Evolutionary conservation across 306 rosid genomes (phyloP), one percentile per base, ranked within the genome.

Genomic region (Cajanus cajan): DNA sequence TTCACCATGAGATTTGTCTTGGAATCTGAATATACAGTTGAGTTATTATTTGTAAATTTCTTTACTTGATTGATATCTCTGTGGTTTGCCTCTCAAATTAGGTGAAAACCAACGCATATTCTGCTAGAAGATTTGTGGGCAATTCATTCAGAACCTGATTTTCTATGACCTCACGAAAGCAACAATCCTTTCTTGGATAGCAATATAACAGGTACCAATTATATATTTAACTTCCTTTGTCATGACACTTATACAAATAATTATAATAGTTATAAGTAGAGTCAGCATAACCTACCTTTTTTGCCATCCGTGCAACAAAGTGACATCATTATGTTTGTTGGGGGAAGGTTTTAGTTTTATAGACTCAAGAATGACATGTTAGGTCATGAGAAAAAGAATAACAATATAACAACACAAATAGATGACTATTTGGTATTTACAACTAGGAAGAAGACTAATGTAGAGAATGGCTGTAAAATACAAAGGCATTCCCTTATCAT

Each of bases 41-140:
- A 43, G 68, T 36, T 67, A 16, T 61, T 39, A 15, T 31, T 61
- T 19, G 15, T 51, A 21, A 34, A 36, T 45, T 15, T 62, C 19
- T 4, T 2, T 61, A 28, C 59, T n/a, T n/a, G n/a, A n/a, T 66
- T 31, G 50, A 77, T 39, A 39, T 81, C 69, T 63, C 47, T 43
- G 57, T 62, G 36, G 13, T 50, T 34, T 76, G 39, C 70, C 24
- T 64, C 31, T 68, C 43, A 45, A 74, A 65, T 77, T n/a, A 95
- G 98, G 98, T 91, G 43, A 95, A 90, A 92, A 89, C 91, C 65
- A 91, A 94, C 0, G 98, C 98, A 62, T n/a, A n/a, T n/a, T n/a
- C n/a, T n/a, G 83, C 98, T 97, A 68, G 96, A 91, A 44, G 94
- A 95, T 85, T 85, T 95, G 86, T 95, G 98, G 98, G 91, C 89